Conservation (phyloP, 2,329 filamentous ascomycete species). For the Daldinia sp. region DNA sequence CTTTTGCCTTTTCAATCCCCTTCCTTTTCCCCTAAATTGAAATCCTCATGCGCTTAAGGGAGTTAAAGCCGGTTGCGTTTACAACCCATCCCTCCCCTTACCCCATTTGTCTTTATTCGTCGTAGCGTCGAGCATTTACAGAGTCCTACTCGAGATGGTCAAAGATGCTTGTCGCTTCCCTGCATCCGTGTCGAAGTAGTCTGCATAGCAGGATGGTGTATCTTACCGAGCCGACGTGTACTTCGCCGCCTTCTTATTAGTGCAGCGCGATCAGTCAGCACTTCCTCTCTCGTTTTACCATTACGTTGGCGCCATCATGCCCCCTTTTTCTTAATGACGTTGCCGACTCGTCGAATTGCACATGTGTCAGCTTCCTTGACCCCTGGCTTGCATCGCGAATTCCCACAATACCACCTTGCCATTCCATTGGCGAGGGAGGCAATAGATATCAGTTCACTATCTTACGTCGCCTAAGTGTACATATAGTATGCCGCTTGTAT, state of each 20-base stretch:
- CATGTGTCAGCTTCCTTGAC: conserved; percentile 40
- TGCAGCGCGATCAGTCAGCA: conserved; percentile 26
- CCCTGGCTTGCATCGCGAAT: conserved; percentile 29
- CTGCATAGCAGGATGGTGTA: conserved; percentile 32
- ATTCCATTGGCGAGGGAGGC: conserved; percentile 27
- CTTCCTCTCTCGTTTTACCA: conserved; percentile 16
- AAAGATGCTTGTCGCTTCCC: conserved; percentile 37
- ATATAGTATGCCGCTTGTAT: conserved; percentile 3
- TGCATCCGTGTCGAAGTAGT: conserved; percentile 32
- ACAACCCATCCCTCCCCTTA: conserved; percentile 15
- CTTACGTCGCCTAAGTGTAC: conserved; percentile 31
- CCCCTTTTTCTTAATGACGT: conserved; percentile 30
- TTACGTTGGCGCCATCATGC: conserved; percentile 28
- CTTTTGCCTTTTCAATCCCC: conserved; percentile 20
- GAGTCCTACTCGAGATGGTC: conserved; percentile 19
- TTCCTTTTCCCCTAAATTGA: conserved; percentile 21
- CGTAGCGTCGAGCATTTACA: conserved; percentile 23
- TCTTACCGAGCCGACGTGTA: conserved; percentile 35
- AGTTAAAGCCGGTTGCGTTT: conserved; percentile 28
- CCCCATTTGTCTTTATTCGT: conserved; percentile 14
- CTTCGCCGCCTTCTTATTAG: conserved; percentile 26
- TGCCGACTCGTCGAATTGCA: conserved; percentile 24
- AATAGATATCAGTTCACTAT: conserved; percentile 35
- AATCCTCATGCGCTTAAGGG: conserved; percentile 17
- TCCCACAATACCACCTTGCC: conserved; percentile 37